Conservation (phyloP, 352 stramenopile species). For the Phytophthora pistaciae region DNA sequence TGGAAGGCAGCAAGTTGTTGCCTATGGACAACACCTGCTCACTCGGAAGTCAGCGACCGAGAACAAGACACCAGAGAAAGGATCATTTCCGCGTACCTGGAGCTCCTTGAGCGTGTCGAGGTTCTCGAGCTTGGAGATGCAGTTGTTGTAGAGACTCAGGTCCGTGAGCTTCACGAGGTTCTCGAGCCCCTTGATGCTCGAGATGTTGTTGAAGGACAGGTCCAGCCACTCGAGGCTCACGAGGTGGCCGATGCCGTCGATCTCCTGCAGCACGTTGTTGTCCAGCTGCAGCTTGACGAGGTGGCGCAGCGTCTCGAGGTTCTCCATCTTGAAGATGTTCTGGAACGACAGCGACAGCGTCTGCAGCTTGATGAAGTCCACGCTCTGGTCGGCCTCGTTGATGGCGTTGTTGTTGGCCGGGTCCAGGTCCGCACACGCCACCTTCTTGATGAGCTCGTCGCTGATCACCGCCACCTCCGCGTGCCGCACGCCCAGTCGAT, state of each 20-base stretch:
- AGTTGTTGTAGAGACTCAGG: constrained; percentile 95
- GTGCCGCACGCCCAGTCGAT: constrained; percentile 77
- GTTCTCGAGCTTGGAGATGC: constrained; percentile 93
- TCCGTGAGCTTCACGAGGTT: constrained; percentile 92
- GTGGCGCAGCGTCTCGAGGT: constrained; percentile 91
- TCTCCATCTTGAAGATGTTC: constrained; percentile 95
- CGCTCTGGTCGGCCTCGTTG: constrained; percentile 64
- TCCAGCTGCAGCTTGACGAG: constrained; percentile 94
- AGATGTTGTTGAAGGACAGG: constrained; percentile 96
- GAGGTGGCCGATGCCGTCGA: constrained; percentile 88
- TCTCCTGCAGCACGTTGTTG: constrained; percentile 95
- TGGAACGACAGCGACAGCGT: constrained; percentile 93
- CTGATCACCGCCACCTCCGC: constrained; percentile 84
- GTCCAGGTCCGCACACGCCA: constrained; percentile 67
- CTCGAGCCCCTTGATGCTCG: constrained; percentile 91
- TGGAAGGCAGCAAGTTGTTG: constrained; percentile 90
- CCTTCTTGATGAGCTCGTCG: constrained; percentile 81
- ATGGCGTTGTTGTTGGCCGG: constrained; percentile 76
- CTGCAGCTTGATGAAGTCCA: constrained; percentile 81
- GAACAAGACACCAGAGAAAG: not conserved
- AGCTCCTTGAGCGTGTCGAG: constrained; percentile 90
- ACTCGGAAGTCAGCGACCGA: not conserved
- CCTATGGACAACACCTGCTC: constrained; percentile 90
- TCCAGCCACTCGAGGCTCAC: constrained; percentile 94
- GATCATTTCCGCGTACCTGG: constrained; percentile 50